Percentiles rank a stretch among this genome's conserved stretches.
phyloP scores from a whole-genome alignment of 2,329 filamentous ascomycete species.

The Penicillium nordicum region DNA sequence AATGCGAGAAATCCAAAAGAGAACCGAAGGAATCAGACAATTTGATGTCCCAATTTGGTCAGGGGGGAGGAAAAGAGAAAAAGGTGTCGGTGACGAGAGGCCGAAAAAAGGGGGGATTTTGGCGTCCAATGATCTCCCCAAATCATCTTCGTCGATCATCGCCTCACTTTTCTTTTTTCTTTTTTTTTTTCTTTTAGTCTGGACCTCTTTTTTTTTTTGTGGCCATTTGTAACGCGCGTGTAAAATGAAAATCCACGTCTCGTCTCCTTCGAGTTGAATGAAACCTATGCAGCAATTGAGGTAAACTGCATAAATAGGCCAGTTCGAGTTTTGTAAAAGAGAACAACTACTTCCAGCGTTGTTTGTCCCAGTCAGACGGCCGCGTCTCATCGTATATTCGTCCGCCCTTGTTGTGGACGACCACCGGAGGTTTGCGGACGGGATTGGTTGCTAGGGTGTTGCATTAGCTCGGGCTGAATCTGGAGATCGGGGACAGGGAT shows the following conservation, averaged over 20 bases:
- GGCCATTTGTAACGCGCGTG: slow-evolving; percentile 13
- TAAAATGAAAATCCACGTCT: slow-evolving; percentile 7
- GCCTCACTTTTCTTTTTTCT: slow-evolving; percentile 16
- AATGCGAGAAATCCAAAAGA: not conserved
- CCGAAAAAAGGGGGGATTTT: slow-evolving; percentile 9
- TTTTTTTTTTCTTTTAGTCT: not conserved
- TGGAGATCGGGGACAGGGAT: slow-evolving; percentile 20
- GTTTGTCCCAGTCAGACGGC: slow-evolving; percentile 39
- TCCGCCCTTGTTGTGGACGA: slow-evolving; percentile 37
- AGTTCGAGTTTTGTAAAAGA: not conserved
- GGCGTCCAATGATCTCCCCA: slow-evolving; percentile 1
- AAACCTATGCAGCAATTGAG: not conserved
- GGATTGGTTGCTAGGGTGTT: slow-evolving; percentile 27
- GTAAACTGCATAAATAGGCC: not conserved
- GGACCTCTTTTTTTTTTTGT: not conserved
- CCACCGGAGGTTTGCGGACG: slow-evolving; percentile 32
- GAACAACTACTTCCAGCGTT: slow-evolving; percentile 35
- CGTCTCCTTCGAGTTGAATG: not conserved
- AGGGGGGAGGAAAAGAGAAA: not conserved
- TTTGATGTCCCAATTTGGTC: not conserved
- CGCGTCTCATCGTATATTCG: slow-evolving; percentile 37
- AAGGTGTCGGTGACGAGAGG: slow-evolving; percentile 13
- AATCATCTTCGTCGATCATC: slow-evolving; percentile 8
- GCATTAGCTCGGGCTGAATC: slow-evolving; percentile 25
- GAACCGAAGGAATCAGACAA: not conserved